phyloP scores from a whole-genome alignment of 2,329 filamentous ascomycete species.

The Emmonsiellopsis sp. region DNA sequence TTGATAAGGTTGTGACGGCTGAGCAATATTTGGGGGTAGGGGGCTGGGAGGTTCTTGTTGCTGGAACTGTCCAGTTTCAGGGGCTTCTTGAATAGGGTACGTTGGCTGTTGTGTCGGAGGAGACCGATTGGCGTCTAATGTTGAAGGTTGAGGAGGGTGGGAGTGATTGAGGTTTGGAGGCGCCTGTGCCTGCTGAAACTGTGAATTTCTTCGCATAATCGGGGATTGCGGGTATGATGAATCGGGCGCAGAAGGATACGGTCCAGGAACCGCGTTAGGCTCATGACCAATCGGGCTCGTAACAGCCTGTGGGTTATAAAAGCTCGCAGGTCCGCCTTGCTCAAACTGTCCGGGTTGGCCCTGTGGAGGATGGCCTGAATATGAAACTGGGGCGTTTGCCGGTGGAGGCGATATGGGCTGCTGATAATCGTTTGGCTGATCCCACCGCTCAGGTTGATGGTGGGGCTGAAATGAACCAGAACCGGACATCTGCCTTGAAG shows the following conservation, averaged over 20 bases:
- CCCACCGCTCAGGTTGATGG: slow-evolving; percentile 2
- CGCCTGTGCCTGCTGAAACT: slow-evolving; percentile 15
- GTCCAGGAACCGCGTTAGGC: slow-evolving; percentile 1
- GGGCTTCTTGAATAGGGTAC: neutral
- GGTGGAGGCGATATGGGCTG: slow-evolving; percentile 16
- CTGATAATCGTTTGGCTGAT: slow-evolving; percentile 11
- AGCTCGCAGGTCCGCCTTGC: slow-evolving; percentile 6
- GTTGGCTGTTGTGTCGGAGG: slow-evolving; percentile 35
- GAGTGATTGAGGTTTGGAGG: slow-evolving; percentile 2
- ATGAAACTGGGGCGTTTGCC: slow-evolving; percentile 3
- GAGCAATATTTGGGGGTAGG: neutral
- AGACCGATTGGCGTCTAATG: slow-evolving; percentile 8
- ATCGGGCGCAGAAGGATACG: slow-evolving; percentile 14
- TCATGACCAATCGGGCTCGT: neutral
- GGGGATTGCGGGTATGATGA: slow-evolving; percentile 16
- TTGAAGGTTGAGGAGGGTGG: neutral
- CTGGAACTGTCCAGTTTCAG: neutral
- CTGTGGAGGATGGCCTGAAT: slow-evolving; percentile 4
- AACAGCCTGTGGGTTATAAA: neutral
- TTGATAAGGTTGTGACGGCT: neutral
- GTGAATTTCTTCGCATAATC: slow-evolving; percentile 15
- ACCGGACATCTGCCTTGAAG: slow-evolving; percentile 12
- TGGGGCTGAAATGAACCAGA: slow-evolving; percentile 15
- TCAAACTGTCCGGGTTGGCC: neutral
- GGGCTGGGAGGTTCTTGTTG: neutral